Base-by-base conservation (phyloP, 23 red algal species). In the Cyanidioschyzon merolae region DNA sequence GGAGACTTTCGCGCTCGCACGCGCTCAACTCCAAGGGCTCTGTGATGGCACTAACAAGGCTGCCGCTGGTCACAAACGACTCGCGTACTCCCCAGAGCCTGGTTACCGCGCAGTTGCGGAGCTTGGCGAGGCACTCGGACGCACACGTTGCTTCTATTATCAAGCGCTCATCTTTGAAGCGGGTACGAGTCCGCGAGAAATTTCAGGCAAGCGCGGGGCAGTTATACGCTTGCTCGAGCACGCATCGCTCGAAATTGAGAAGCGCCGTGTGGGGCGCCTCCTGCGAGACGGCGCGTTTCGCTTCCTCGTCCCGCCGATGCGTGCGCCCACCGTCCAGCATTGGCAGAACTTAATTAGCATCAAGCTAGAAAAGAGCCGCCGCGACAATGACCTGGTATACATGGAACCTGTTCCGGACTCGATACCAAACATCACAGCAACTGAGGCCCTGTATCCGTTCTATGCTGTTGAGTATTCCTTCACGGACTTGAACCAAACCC, bases 301-400 rank as follows among this genome's bases (percentile, higher is more conserved):
- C 45, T 54, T 54, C 45, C 21, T 54, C 7, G 45, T 54, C 45
- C 12, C 45, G 21, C 45, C 45, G 12, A 54, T 54, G 45, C 7
- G 45, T 54, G 45, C 45, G 12, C 7, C 7, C 7, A 15, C 45
- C 7, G 12, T 54, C 12, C 45, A 21, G 12, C 45, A 54, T 54
- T 54, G 45, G 45, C 45, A 54, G 12, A 21, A 54, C 12, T 21
- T 54, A 21, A 7, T 54, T 7, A 7, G 21, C 12, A 54, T 15
- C 45, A 54, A 54, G 63, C 29, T 25, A 12, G n/a, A 71, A 71
- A 25, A 27, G 7, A 17, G 63, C 29, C 32, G 29, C 12, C 63
- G 63, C 63, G 63, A 71, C 12, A 71, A 71, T 35, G 63, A 71
- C 63, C 21, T 71, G 12, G 63, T 71, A 27, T 71, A 32, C 29